phyloP scores from a whole-genome alignment of 768 basidiomycete species.

The Termitomyces sp. region DNA sequence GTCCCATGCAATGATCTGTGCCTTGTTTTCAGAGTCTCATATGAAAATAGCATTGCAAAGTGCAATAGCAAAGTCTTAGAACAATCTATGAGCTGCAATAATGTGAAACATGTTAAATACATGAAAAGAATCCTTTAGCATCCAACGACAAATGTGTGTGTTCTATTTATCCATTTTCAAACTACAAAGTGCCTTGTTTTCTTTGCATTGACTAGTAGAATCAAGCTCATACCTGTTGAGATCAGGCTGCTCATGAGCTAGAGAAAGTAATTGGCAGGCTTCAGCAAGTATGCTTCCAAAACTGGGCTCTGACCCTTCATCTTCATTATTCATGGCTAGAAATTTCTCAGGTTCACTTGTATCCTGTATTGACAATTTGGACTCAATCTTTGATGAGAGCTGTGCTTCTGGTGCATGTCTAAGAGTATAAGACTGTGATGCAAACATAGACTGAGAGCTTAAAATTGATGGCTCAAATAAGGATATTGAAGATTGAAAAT shows the following conservation, averaged over 20 bases:
- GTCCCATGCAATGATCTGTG: conserved; percentile 16
- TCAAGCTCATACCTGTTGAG: not conserved
- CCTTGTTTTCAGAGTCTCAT: conserved; percentile 16
- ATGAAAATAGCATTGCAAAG: conserved; percentile 21
- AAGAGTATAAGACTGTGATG: not conserved
- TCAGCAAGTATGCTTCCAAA: not conserved
- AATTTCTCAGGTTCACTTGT: not conserved
- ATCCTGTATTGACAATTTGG: not conserved
- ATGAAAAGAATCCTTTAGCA: conserved; percentile 21
- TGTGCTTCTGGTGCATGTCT: not conserved
- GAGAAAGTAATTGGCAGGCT: not conserved
- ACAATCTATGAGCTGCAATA: conserved; percentile 16
- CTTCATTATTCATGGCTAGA: not conserved
- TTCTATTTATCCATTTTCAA: not conserved
- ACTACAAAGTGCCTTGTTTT: not conserved
- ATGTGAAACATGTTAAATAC: conserved; percentile 22
- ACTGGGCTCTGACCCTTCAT: not conserved
- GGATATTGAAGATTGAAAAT: not conserved
- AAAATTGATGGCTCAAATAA: not conserved
- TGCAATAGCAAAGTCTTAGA: conserved; percentile 15
- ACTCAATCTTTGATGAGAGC: too few relatives aligned
- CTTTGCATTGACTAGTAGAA: not conserved
- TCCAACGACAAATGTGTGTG: not conserved
- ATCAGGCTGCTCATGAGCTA: not conserved
- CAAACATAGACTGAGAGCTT: not conserved